These are phyloP conservation scores for Dactylis glomerata DNA, from an alignment of 176 grass and related monocot species.

Conservation along the genomic window DNA sequence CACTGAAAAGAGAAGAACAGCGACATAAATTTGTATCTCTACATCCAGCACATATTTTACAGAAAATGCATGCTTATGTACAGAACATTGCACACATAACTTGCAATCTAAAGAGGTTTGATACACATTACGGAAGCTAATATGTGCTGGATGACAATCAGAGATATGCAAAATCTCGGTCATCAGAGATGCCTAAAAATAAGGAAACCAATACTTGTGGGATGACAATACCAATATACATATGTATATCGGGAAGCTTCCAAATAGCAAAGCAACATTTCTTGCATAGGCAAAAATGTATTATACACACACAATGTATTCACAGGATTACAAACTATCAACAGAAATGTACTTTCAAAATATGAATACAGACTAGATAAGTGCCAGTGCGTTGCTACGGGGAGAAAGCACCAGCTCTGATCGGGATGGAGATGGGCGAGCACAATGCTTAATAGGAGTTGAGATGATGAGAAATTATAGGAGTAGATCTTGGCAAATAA, in stretches of 20 bases:
- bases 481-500: too few relatives aligned
- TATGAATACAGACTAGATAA: not conserved
- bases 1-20: slow-evolving; percentile 50
- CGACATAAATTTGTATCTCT: slow-evolving; percentile 3
- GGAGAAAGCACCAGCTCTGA: too few relatives aligned
- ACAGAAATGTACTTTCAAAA: not conserved
- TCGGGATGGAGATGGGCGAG: too few relatives aligned
- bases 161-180: not conserved
- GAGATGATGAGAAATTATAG: too few relatives aligned
- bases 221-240: not conserved
- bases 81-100: not conserved
- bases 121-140: not conserved
- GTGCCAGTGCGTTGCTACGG: too few relatives aligned
- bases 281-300: not conserved
- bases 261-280: not conserved
- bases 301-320: not conserved
- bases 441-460: too few relatives aligned
- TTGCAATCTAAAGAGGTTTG: not conserved
- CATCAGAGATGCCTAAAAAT: not conserved
- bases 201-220: not conserved
- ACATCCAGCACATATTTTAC: not conserved
- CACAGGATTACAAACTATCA: not conserved
- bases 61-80: slow-evolving; percentile 9
- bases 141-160: too few relatives aligned
- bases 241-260: not conserved